phyloP scores from a whole-genome alignment of 176 grass and related monocot species.

The Phoenix dactylifera region DNA sequence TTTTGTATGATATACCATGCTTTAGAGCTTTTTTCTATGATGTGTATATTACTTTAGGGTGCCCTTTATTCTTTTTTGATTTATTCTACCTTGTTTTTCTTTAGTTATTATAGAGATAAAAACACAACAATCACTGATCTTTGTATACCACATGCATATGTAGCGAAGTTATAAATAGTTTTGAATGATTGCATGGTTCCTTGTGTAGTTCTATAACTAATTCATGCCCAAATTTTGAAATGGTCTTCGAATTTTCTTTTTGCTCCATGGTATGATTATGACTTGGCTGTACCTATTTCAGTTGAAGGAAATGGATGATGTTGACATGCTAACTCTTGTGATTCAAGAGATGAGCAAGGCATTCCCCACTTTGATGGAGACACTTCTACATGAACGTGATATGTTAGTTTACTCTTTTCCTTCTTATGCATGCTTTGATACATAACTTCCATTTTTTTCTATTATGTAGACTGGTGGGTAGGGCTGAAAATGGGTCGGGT shows the following conservation, averaged over 20 bases:
- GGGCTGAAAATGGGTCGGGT: too few species aligned
- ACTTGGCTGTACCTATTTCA: conserved; percentile 22
- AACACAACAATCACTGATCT: too few species aligned
- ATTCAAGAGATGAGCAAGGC: conserved; percentile 98
- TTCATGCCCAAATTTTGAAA: too few species aligned
- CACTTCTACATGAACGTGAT: conserved; percentile 84
- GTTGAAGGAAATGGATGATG: conserved; percentile 96
- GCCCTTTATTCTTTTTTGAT: too few species aligned
- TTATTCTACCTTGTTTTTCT: too few species aligned
- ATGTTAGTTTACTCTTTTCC: conserved; percentile 41
- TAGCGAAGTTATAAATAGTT: not conserved
- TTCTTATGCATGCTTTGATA: not conserved
- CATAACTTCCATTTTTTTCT: not conserved
- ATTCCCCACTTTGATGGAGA: conserved; percentile 85
- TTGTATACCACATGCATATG: too few species aligned
- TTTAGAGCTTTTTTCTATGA: too few species aligned
- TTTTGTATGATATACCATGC: too few species aligned
- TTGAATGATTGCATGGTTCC: not conserved
- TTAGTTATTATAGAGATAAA: too few species aligned
- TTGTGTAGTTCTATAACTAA: too few species aligned
- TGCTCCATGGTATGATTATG: not conserved
- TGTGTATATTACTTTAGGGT: too few species aligned
- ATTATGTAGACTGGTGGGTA: not conserved
- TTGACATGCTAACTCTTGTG: conserved; percentile 78
- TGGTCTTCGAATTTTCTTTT: too few species aligned